phyloP scores from a whole-genome alignment of 1,284 basidiomycete genomes.

The Irpex lacteus region DNA sequence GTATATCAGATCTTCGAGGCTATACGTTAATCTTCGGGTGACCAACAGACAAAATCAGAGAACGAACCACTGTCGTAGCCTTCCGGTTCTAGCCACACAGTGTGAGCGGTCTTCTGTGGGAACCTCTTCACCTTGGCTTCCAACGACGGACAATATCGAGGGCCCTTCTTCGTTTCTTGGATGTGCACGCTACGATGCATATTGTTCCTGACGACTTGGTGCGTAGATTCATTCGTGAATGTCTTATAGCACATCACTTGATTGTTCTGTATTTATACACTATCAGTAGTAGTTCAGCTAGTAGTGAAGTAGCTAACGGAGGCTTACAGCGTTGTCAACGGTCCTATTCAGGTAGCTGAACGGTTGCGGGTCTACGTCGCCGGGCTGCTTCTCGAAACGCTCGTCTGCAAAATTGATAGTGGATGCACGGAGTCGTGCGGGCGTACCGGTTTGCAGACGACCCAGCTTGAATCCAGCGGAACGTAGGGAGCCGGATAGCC shows the following conservation, averaged over 20 bases:
- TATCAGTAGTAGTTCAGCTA: slow-evolving; percentile 1
- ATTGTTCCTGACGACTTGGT: slow-evolving; percentile 70
- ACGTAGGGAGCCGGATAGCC: slow-evolving; percentile 73
- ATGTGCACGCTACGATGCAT: slow-evolving; percentile 80
- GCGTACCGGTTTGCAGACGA: slow-evolving; percentile 87
- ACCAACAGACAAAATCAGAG: not conserved
- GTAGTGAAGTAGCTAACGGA: not conserved
- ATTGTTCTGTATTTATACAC: slow-evolving; percentile 43
- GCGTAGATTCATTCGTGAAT: slow-evolving; percentile 68
- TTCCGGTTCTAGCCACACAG: slow-evolving; percentile 88
- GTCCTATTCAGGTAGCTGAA: slow-evolving; percentile 48
- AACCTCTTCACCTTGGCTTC: slow-evolving; percentile 87
- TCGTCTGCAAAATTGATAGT: slow-evolving; percentile 63
- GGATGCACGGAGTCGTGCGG: slow-evolving; percentile 70
- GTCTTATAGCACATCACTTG: slow-evolving; percentile 80
- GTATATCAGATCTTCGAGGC: slow-evolving; percentile 68
- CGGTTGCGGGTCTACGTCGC: slow-evolving; percentile 57
- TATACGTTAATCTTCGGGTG: not conserved
- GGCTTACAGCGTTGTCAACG: slow-evolving; percentile 39
- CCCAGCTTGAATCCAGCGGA: slow-evolving; percentile 79
- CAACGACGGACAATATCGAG: slow-evolving; percentile 88
- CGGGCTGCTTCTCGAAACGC: slow-evolving; percentile 53
- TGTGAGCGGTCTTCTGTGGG: slow-evolving; percentile 67
- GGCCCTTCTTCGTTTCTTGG: slow-evolving; percentile 85
- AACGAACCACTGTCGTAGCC: slow-evolving; percentile 79